Evolutionary conservation across 805 yeast genomes (phyloP).

Genomic region (Metahyphopichia silvanorum): DNA sequence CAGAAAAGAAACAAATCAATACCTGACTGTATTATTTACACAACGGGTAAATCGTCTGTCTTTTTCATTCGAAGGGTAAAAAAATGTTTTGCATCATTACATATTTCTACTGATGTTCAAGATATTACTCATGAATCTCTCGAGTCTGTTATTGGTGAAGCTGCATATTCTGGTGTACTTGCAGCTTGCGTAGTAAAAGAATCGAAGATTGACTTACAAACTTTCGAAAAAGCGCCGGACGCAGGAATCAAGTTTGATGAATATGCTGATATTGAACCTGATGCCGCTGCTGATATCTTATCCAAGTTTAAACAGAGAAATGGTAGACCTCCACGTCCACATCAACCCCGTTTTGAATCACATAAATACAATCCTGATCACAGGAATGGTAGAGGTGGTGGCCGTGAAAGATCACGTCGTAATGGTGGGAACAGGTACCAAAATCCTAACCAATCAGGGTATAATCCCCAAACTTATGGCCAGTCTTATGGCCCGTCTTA

Average conservation of each 20-base stretch:
- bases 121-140: slow-evolving; percentile 27
- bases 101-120: slow-evolving; percentile 37
- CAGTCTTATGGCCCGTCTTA: slow-evolving; percentile 1
- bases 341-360: background rate
- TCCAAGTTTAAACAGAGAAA: slow-evolving; percentile 31
- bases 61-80: slow-evolving; percentile 35
- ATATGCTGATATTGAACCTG: slow-evolving; percentile 64
- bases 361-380: background rate
- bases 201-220: slow-evolving; percentile 61
- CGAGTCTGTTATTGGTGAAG: slow-evolving; percentile 53
- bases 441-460: slow-evolving; percentile 8
- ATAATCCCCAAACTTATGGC: slow-evolving; percentile 3
- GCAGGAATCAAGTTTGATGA: slow-evolving; percentile 84
- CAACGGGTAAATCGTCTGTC: slow-evolving; percentile 37
- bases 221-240: slow-evolving; percentile 63
- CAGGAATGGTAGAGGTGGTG: slow-evolving; percentile 4
- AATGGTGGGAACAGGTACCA: slow-evolving; percentile 6
- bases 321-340: slow-evolving; percentile 7
- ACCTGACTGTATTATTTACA: slow-evolving; percentile 42
- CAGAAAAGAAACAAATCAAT: slow-evolving; percentile 15
- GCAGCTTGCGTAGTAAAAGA: slow-evolving; percentile 67
- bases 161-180: slow-evolving; percentile 75
- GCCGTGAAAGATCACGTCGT: slow-evolving; percentile 7
- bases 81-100: slow-evolving; percentile 35
- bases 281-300: slow-evolving; percentile 63